A percentile compares a stretch with the other conserved stretches of the same genome.
Evolutionary conservation across 2,329 filamentous ascomycete genomes (phyloP).

Genomic region (Diaporthe destruens): DNA sequence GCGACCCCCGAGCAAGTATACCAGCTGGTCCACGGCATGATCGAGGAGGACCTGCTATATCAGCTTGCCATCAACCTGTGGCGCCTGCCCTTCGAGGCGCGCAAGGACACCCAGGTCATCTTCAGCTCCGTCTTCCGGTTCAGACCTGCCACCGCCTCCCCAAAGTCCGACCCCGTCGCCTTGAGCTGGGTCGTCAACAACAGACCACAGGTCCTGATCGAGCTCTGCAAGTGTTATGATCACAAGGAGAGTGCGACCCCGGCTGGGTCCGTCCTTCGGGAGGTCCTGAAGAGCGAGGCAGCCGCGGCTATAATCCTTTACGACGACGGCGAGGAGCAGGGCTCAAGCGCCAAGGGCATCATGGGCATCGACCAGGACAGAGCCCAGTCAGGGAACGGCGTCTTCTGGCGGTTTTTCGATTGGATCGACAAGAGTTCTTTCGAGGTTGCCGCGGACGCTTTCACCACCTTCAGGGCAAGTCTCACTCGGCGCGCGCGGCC

Average conservation of each 20-base stretch:
- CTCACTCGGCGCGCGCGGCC: background rate
- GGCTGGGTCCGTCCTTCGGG: conserved; percentile 88
- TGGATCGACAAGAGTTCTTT: conserved; percentile 98
- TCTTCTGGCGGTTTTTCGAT: conserved; percentile 97
- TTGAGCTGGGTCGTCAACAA: conserved; percentile 90
- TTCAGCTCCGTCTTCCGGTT: conserved; percentile 96
- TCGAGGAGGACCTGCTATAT: conserved; percentile 90
- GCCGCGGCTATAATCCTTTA: conserved; percentile 93
- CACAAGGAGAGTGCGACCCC: conserved; percentile 92
- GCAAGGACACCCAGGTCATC: conserved; percentile 95
- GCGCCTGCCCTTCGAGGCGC: conserved; percentile 91
- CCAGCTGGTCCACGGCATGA: conserved; percentile 84
- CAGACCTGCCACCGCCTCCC: conserved; percentile 76
- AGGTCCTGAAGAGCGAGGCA: conserved; percentile 89
- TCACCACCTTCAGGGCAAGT: conserved; percentile 92
- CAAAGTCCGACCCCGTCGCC: conserved; percentile 82
- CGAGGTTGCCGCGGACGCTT: conserved; percentile 96
- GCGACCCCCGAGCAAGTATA: conserved; percentile 89
- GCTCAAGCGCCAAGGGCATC: conserved; percentile 81
- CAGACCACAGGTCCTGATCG: conserved; percentile 87
- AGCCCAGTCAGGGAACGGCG: conserved; percentile 81
- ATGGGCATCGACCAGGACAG: conserved; percentile 81
- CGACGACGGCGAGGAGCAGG: conserved; percentile 81
- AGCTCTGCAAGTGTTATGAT: conserved; percentile 90
- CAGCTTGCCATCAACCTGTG: conserved; percentile 85